These are phyloP conservation scores for Globisporangium radiosum DNA, from an alignment of 352 stramenopile species.

Conservation along the genomic window DNA sequence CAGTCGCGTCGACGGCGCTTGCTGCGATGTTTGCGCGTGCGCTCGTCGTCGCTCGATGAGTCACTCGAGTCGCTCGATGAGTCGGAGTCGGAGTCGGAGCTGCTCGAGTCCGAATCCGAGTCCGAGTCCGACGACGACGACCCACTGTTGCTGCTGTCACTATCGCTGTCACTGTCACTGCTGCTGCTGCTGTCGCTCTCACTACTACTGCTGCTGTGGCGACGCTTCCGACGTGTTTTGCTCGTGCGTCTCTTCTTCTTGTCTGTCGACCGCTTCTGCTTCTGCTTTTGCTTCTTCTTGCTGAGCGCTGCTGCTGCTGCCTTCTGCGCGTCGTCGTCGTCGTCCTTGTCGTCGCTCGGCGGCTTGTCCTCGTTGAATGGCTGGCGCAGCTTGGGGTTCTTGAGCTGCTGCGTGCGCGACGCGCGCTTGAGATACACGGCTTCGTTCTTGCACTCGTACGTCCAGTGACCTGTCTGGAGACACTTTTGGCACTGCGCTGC, in stretches of 20 bases:
- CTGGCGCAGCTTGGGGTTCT: slow-evolving; percentile 74
- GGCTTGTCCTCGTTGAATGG: slow-evolving; percentile 77
- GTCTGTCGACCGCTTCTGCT: slow-evolving; percentile 9
- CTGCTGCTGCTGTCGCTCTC: slow-evolving; percentile 30
- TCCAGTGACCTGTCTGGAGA: slow-evolving; percentile 73
- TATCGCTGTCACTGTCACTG: slow-evolving; percentile 30
- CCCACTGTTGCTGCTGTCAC: slow-evolving; percentile 18
- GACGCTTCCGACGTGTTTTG: slow-evolving; percentile 20
- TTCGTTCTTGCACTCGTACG: slow-evolving; percentile 86
- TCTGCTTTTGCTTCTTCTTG: slow-evolving; percentile 14
- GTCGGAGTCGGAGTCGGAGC: slow-evolving; percentile 11
- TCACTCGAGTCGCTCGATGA: slow-evolving; percentile 16
- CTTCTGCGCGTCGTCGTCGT: slow-evolving; percentile 13
- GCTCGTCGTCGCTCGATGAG: slow-evolving; percentile 11
- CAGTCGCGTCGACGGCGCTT: slow-evolving; percentile 45
- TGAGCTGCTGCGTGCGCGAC: slow-evolving; percentile 72
- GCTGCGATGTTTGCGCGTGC: slow-evolving; percentile 14
- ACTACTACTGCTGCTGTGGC: slow-evolving; percentile 19
- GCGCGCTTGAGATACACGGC: slow-evolving; percentile 71
- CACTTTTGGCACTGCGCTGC: slow-evolving; percentile 80
- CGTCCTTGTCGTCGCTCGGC: slow-evolving; percentile 32
- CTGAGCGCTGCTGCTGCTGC: slow-evolving; percentile 7
- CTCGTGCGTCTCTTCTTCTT: slow-evolving; percentile 19
- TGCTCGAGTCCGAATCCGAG: slow-evolving; percentile 18
- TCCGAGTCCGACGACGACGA: slow-evolving; percentile 18